Evolutionary conservation across 2,329 filamentous ascomycete species (phyloP), one percentile per base, ranked within the genome.

Genomic region (Davidsoniella australis): DNA sequence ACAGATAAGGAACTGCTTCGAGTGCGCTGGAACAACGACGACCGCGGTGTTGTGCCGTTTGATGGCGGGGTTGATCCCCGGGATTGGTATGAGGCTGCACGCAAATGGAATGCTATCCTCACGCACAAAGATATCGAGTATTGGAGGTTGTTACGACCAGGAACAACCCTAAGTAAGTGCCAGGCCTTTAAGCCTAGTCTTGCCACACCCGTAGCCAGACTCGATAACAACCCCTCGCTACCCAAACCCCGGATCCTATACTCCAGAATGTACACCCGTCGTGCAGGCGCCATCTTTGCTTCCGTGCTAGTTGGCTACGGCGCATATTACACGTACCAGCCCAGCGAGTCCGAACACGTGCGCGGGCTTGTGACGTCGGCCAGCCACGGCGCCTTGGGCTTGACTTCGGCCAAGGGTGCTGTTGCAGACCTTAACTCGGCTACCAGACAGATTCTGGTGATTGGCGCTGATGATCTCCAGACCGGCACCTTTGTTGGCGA

Each of bases 21-120:
- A 50, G 70, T 96, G 5, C 74, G 89, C 48, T 98, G 91, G 91
- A 98, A 98, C 62, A 89, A 88, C 55, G 82, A 86, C 54, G 91
- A 96, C 62, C 72, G 91, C 39, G 85, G 83, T 1, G 72, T 80
- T 2, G 71, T 85, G 53, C 74, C 76, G 12, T 74, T 78, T 58
- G 62, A 62, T 5, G 59, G 62, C 3, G 57, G 71, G 16, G 63
- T 66, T 18, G 61, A 69, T 3, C 69, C 78, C 2, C 62, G 65
- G 6, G 60, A 64, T 37, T 96, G 89, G 87, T 96, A 95, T 61
- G 63, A 68, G 17, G 88, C 89, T 0, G 88, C 87, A 12, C 70
- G 75, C 47, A 78, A 77, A 57, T 96, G 81, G 70, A 71, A 85
- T 54, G 65, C 69, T 20, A 75, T 94, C 24, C 59, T 96, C 49